Base-by-base conservation (phyloP, 192 early-diverging fungal species). In the Funneliformis mosseae region DNA sequence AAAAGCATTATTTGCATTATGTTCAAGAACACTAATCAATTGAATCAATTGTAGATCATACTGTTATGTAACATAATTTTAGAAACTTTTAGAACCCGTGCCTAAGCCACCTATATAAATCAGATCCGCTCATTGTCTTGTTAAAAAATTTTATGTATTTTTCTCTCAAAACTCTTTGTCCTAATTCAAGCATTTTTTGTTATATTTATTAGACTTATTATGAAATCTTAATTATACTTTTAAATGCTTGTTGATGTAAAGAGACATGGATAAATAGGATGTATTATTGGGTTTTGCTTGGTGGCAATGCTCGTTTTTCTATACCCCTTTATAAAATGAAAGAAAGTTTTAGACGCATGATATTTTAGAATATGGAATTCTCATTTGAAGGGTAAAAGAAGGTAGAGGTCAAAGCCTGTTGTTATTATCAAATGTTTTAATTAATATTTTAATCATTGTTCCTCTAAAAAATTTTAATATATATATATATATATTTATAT, bases 311-410 rank as follows among this genome's bases (percentile, higher is more conserved):
- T 91, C 74, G 77, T 83, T 3, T 33, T 84, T 68, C 43, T 87
- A 38, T 90, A 84, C 45, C 97, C 96, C 98, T 86, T 84, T 96
- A 97, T 45, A 99, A 99, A 85, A 97, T 99, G 70, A 97, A 99
- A 84, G 97, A 99, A 83, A 96, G 94, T 80, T 99, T 99, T 87
- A 96, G 7, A 88, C 90, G 8, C 96, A 99, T 83, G 97, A 99
- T 81, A 88, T 98, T 41, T 78, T 97, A 70, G 85, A 88, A 38
- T 86, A 88, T 87, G 86, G 88, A 55, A 66, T 89, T 64, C 78
- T 80, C 33, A 5, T 16, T 38, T 5, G 74, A 84, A 21, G 55
- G 70, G 25, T 80, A 84, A 18, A 61, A 81, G 18, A 73, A 84
- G 77, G 85, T 84, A 81, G 23, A 25, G 23, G 66, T 7, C 8